These are phyloP conservation scores for Penicillium sp. DNA, from an alignment of 2,329 filamentous ascomycete species.

Conservation along the genomic window DNA sequence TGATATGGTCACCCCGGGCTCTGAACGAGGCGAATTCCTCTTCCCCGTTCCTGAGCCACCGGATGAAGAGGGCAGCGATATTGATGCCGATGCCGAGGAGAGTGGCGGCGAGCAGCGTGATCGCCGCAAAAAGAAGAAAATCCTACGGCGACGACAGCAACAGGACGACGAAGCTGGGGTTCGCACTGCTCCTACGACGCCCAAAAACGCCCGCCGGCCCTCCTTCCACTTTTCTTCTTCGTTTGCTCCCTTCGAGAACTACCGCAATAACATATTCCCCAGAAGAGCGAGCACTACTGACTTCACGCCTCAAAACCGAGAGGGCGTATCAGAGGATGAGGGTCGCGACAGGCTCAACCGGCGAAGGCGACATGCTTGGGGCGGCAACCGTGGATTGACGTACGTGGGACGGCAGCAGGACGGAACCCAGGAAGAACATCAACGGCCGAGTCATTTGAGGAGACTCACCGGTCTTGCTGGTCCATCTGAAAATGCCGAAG, in stretches of 20 bases:
- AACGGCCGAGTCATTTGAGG: slow-evolving; percentile 60
- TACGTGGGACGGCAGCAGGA: slow-evolving; percentile 51
- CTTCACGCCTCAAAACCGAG: slow-evolving; percentile 51
- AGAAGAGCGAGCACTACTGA: slow-evolving; percentile 65
- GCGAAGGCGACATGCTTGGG: slow-evolving; percentile 59
- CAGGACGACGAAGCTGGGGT: slow-evolving; percentile 48
- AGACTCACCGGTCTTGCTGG: slow-evolving; percentile 61
- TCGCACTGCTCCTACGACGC: slow-evolving; percentile 65
- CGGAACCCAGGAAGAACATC: slow-evolving; percentile 51
- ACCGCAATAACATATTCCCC: slow-evolving; percentile 51
- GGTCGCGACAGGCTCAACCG: slow-evolving; percentile 60
- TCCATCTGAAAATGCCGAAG: slow-evolving; percentile 59
- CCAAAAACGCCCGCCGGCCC: slow-evolving; percentile 44
- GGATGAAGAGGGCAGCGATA: slow-evolving; percentile 62
- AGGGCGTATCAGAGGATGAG: slow-evolving; percentile 70
- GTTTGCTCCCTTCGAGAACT: slow-evolving; percentile 44
- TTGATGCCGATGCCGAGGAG: slow-evolving; percentile 75
- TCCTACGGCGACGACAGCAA: slow-evolving; percentile 53
- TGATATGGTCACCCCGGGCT: slow-evolving; percentile 44
- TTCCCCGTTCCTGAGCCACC: slow-evolving; percentile 55
- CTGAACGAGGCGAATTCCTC: slow-evolving; percentile 48
- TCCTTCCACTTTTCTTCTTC: slow-evolving; percentile 45
- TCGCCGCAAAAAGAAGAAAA: slow-evolving; percentile 56
- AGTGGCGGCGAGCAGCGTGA: slow-evolving; percentile 70
- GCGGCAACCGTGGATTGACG: slow-evolving; percentile 46